Percentiles rank a stretch among this genome's conserved stretches.
Conservation (phyloP, 169 alveolate species). For the Theileria sp. region DNA sequence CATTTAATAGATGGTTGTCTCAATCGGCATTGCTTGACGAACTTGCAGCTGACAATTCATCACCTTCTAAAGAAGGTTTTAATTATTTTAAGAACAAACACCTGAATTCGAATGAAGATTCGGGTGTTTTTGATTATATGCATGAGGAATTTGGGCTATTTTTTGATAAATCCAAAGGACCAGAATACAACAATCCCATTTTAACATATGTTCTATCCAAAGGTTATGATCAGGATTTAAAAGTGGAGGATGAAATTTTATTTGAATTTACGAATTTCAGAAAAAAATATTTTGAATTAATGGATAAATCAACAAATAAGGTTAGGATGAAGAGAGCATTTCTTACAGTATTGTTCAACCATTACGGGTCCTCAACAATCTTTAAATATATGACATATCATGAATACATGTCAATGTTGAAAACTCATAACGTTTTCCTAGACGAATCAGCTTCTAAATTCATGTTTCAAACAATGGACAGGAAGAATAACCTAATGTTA, state of each 20-base stretch:
- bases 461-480: slow-evolving; percentile 71
- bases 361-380: slow-evolving; percentile 43
- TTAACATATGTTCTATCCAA: background rate
- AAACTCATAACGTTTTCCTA: slow-evolving; percentile 51
- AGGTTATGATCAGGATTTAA: background rate
- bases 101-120: background rate
- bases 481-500: slow-evolving; percentile 57
- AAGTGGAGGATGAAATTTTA: background rate
- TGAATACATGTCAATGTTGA: slow-evolving; percentile 45
- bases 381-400: slow-evolving; percentile 54
- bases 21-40: slow-evolving; percentile 5
- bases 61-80: background rate
- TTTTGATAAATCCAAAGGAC: background rate
- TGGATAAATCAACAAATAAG: slow-evolving; percentile 21
- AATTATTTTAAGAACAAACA: background rate
- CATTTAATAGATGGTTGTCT: slow-evolving; percentile 17
- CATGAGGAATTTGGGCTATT: background rate
- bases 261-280: background rate
- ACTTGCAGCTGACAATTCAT: background rate
- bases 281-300: background rate
- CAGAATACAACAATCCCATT: background rate
- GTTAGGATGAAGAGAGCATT: slow-evolving; percentile 28
- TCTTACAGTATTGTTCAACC: slow-evolving; percentile 62
- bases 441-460: slow-evolving; percentile 62
- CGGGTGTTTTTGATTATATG: background rate